Evolutionary conservation across 2,329 filamentous ascomycete genomes (phyloP).

Genomic region (Cladosporium sp.): DNA sequence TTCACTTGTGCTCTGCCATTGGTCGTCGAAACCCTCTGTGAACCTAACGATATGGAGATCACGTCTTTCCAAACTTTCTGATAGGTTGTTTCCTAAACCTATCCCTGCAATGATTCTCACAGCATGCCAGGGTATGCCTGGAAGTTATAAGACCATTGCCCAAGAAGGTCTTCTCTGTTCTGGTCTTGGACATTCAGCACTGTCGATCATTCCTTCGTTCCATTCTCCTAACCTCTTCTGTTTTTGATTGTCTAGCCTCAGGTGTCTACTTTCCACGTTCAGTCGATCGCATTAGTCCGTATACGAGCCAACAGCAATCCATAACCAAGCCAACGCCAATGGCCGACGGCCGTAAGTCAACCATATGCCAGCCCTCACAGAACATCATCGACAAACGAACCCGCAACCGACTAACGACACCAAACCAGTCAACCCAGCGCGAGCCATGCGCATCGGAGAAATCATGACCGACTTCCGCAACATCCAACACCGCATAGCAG

Average conservation of each 20-base stretch:
- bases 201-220: conserved; percentile 11
- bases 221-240: background rate
- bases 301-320: too few relatives aligned
- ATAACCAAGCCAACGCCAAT: background rate
- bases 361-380: background rate
- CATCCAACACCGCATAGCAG: conserved; percentile 54
- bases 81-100: too few relatives aligned
- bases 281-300: background rate
- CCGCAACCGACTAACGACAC: too few relatives aligned
- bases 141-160: background rate
- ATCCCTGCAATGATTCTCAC: background rate
- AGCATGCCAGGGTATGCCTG: conserved; percentile 9
- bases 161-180: background rate
- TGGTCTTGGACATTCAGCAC: background rate
- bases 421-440: conserved; percentile 55
- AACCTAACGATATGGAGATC: too few relatives aligned
- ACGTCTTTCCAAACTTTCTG: too few relatives aligned
- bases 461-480: conserved; percentile 62
- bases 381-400: background rate
- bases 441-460: conserved; percentile 58
- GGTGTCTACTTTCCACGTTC: too few relatives aligned
- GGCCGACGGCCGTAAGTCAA: conserved; percentile 11
- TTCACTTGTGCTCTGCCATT: too few relatives aligned
- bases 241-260: background rate
- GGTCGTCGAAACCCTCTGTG: too few relatives aligned